Percentiles rank a stretch among this genome's conserved stretches.
Evolutionary conservation across 176 grass and related monocot genomes (phyloP).

Genomic region (Echinochloa phyllopogon): DNA sequence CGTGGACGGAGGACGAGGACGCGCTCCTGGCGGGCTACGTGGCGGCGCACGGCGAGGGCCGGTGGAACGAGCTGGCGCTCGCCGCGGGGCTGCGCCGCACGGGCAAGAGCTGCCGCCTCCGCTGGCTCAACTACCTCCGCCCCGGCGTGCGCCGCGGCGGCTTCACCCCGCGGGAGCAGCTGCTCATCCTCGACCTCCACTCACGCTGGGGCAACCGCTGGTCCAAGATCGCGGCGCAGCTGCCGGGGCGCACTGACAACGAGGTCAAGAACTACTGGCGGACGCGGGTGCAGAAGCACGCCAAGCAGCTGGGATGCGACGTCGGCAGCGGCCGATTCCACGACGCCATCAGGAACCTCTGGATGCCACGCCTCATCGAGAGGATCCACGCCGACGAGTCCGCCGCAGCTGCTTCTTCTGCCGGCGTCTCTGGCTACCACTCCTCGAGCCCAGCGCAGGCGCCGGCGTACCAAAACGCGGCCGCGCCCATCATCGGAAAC

Average conservation of each 20-base stretch:
- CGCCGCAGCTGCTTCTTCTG: neutral
- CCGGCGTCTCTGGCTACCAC: neutral
- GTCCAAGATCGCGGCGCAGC: slow-evolving; percentile 74
- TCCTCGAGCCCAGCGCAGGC: neutral
- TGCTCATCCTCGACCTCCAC: slow-evolving; percentile 94
- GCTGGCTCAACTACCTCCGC: slow-evolving; percentile 95
- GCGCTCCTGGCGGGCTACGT: slow-evolving; percentile 57
- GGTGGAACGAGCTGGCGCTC: slow-evolving; percentile 80
- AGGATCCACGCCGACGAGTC: slow-evolving; percentile 60
- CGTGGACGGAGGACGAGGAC: slow-evolving; percentile 89
- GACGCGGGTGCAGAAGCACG: slow-evolving; percentile 87
- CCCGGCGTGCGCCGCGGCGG: slow-evolving; percentile 85
- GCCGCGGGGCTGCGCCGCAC: slow-evolving; percentile 70
- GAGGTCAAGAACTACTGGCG: slow-evolving; percentile 97
- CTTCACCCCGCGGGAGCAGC: slow-evolving; percentile 82
- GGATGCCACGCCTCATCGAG: slow-evolving; percentile 85
- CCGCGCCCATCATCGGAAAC: neutral
- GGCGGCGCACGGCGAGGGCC: slow-evolving; percentile 60
- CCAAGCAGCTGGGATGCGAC: slow-evolving; percentile 77
- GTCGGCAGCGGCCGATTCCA: slow-evolving; percentile 75
- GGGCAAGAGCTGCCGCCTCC: slow-evolving; percentile 88
- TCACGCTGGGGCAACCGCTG: slow-evolving; percentile 94
- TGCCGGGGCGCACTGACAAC: slow-evolving; percentile 84
- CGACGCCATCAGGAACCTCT: slow-evolving; percentile 68
- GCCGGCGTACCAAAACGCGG: neutral